Base-by-base conservation (phyloP, 2,329 filamentous ascomycete genomes). In the Phaeosphaeria sp. region DNA sequence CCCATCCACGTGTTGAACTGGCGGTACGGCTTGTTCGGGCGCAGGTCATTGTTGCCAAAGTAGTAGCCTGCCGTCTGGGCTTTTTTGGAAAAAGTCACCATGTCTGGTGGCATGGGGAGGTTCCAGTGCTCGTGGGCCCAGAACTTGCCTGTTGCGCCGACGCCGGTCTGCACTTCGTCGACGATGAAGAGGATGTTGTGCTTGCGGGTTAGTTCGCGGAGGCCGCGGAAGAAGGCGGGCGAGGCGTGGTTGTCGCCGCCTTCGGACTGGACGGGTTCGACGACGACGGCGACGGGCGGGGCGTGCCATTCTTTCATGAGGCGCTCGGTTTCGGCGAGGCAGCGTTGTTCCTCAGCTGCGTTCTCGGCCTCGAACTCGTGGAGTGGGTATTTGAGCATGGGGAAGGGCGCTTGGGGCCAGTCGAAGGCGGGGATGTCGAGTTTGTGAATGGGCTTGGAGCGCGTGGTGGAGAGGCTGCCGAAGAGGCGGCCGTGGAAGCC, bases 1-100 rank as follows among this genome's bases (percentile, higher is more conserved):
- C 93, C 93, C 90, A 97, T 96, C 93, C 93, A 97, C 49, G 92
- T 97, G 84, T 97, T 97, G 85, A 97, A 97, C 80, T 97, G 93
- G 61, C 93, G 89, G 84, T 96, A 97, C 6, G 93, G 90, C 85
- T 93, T 93, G 83, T 96, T 96, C 62, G 93, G 93, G 13, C 91
- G 85, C 67, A 97, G 84, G 43, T 87, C 88, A 10, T 87, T 85
- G 83, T 95, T 89, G 60, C 90, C 90, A 75, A 89, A 97, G 84
- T 95, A 97, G 85, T 94, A 97, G 33, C 93, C 93, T 6, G 93
- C 93, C 1, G 93, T 91, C 81, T 97, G 93, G 2, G 93, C 93
- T 84, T 97, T 97, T 84, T 97, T 97, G 73, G 88, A 91, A 82
- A 97, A 97, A 57, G 93, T 97, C 46, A 97, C 93, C 83, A 97